Evolutionary conservation across 345 rosid genomes (phyloP), one percentile per base, ranked within the genome.

Genomic region (Kernera saxatilis): DNA sequence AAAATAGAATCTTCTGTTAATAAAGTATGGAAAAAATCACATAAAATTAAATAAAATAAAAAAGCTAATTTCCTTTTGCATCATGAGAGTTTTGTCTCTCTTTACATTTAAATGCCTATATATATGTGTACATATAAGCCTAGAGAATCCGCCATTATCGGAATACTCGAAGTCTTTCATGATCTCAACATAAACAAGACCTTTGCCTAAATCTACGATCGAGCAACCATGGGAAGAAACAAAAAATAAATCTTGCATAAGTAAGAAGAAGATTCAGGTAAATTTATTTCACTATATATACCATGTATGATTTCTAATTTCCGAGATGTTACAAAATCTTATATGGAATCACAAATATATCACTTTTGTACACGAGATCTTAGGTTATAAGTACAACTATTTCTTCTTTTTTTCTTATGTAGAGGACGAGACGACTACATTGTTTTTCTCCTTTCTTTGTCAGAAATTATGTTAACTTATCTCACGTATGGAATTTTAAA

Each of bases 31-130:
- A 40, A 46, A 15, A 66, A 30, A 59, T 10, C 35, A 67, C 52
- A 19, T 44, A 30, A 32, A 35, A 33, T 22, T 26, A 36, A 14
- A 35, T 8, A 52, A 67, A 74, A 50, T 59, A 51, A 44, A 74
- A 74, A 75, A 75, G 64, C 48, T 60, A 33, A 68, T 23, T 67
- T 74, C 49, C 73, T 59, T 74, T 74, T 67, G 49, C 61, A 74
- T 74, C 63, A 74, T 37, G 39, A 67, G 54, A 74, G 64, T 45
- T 74, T 74, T 60, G 64, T 75, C 69, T 75, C 69, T 68, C 55
- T 66, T 60, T 68, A 75, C 74, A 74, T 52, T 52, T 33, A 36
- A 44, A 32, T 60, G 64, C 50, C 56, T 75, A 52, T 68, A 73
- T 56, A 73, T 54, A 45, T 72, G 55, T 64, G 37, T 41, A 35